Conservation (phyloP, 2,329 filamentous ascomycete species). For the Scytalidium lignicola region DNA sequence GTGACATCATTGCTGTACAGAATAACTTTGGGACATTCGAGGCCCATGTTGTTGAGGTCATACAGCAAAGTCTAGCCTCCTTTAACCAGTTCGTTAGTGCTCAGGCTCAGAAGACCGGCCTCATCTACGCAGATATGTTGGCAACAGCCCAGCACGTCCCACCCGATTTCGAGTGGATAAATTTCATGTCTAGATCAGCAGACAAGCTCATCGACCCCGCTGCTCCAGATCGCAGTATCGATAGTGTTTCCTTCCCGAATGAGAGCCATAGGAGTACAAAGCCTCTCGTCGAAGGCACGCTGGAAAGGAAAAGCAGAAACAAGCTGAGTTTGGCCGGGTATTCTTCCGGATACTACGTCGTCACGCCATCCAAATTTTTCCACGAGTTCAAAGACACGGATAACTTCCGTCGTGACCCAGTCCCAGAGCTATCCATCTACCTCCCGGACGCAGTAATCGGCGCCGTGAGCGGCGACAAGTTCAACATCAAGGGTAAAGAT, state of each 20-base stretch:
- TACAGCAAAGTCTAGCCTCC: conserved; percentile 77
- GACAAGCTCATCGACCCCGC: conserved; percentile 73
- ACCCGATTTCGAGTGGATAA: conserved; percentile 85
- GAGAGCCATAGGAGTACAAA: conserved; percentile 76
- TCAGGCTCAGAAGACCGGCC: conserved; percentile 75
- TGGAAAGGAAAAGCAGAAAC: conserved; percentile 88
- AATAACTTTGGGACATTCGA: conserved; percentile 86
- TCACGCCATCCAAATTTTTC: conserved; percentile 81
- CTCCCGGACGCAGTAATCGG: conserved; percentile 85
- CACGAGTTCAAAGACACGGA: conserved; percentile 97
- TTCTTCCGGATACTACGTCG: conserved; percentile 79
- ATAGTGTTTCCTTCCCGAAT: conserved; percentile 79
- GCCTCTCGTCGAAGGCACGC: conserved; percentile 77
- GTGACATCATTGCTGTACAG: conserved; percentile 89
- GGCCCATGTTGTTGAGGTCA: conserved; percentile 71
- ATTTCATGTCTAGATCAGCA: conserved; percentile 69
- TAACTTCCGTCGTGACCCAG: conserved; percentile 62
- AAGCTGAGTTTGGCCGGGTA: conserved; percentile 72
- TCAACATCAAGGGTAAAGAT: conserved; percentile 94
- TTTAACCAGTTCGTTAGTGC: conserved; percentile 77
- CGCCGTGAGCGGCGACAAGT: conserved; percentile 68
- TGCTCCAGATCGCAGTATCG: conserved; percentile 66
- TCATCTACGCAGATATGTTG: conserved; percentile 80
- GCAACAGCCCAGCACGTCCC: conserved; percentile 71
- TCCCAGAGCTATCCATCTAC: conserved; percentile 84